Evolutionary conservation across 805 yeast species (phyloP), one percentile per base, ranked within the genome.

Genomic region (Saccharomycopsis fermentans): DNA sequence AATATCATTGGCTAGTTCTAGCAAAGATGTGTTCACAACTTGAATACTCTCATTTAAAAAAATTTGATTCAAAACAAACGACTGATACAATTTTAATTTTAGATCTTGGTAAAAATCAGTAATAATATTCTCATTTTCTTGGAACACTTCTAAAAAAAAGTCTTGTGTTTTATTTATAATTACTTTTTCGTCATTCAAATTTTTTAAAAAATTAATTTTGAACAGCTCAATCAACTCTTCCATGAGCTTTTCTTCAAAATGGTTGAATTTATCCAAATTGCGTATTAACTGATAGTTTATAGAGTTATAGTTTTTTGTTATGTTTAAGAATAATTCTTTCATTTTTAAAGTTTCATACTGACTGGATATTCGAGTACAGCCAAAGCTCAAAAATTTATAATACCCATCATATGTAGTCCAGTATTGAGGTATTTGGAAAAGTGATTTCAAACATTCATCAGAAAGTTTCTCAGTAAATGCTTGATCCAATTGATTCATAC

Each of bases 361-460:
- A 17, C 52, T 35, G 3, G 62, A 56, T 54, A 53, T 56, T 39
- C 57, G 54, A 39, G 57, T 37, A 32, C 63, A 61, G 12, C 59
- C 59, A 35, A 48, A 55, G 26, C 40, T 48, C 8, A 59, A 47
- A 14, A 52, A n/a, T 43, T 61, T 61, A 55, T 56, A 61, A 53
- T 58, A 54, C 1, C 52, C 40, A 47, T 61, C 63, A 32, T 48
- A 61, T 12, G 62, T 61, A 8, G 62, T 61, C 63, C 63, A 61
- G 21, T 40, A 56, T 26, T 61, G 63, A 5, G 63, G 59, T 4
- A 47, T n/a, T 52, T 52, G 26, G 37, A 56, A 61, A 3, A 61
- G 35, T n/a, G 29, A n/a, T 40, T 40, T 34, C 14, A 55, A 6
- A n/a, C 52, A 32, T 16, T 55, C 39, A 32, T 12, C 14, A 16